Evolutionary conservation across 768 basidiomycete genomes (phyloP).

Genomic region (Psilocybe sp.): DNA sequence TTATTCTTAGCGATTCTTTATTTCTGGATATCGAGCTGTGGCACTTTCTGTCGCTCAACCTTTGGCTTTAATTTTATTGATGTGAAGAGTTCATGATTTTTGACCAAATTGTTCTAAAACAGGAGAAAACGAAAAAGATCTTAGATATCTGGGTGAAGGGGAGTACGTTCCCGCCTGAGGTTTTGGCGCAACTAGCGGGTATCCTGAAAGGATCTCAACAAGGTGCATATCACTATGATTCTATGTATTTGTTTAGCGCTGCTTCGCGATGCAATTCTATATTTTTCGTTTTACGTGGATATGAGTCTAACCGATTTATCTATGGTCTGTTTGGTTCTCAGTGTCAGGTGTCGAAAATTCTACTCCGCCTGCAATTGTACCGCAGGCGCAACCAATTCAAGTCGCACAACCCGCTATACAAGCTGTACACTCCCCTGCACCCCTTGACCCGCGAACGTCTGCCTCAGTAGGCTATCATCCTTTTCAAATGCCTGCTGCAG

Average conservation of each 20-base stretch:
- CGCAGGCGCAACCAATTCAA: constrained; percentile 7
- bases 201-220: constrained; percentile 69
- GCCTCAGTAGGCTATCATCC: constrained; percentile 21
- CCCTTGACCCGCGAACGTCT: constrained; percentile 21
- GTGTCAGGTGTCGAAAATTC: constrained; percentile 44
- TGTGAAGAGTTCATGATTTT: constrained; percentile 17
- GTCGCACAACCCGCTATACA: no score
- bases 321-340: constrained; percentile 59
- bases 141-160: constrained; percentile 97
- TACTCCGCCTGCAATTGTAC: constrained; percentile 36
- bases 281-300: constrained; percentile 40
- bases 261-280: constrained; percentile 62
- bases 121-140: constrained; percentile 98
- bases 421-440: constrained; percentile 15
- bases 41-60: background rate
- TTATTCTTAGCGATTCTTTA: background rate
- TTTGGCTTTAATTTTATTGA: background rate
- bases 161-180: constrained; percentile 79
- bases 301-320: constrained; percentile 67
- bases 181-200: constrained; percentile 70
- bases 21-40: constrained; percentile 10
- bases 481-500: constrained; percentile 12
- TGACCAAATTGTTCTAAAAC: constrained; percentile 15
- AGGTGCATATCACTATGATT: constrained; percentile 79
- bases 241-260: constrained; percentile 81